Percentiles rank a stretch among this genome's conserved stretches.
phyloP scores from a whole-genome alignment of 2,329 filamentous ascomycete species.

The Hypoxylon sp. region DNA sequence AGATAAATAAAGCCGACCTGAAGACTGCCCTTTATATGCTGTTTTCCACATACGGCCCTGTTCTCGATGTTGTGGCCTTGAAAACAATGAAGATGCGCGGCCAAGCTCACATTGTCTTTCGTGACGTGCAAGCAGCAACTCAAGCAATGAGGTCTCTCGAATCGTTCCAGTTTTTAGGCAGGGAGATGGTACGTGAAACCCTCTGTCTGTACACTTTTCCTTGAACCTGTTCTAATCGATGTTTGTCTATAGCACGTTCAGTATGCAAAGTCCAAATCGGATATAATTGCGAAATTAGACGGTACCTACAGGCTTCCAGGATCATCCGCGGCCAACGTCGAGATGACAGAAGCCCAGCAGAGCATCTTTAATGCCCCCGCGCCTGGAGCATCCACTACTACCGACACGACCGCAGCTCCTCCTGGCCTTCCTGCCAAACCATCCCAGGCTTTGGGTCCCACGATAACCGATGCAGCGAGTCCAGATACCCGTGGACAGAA shows the following conservation, averaged over 20 bases:
- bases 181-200: conserved; percentile 75
- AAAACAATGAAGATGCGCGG: conserved; percentile 94
- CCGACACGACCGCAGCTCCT: conserved; percentile 50
- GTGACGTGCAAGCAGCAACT: conserved; percentile 90
- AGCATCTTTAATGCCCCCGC: conserved; percentile 80
- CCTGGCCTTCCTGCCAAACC: conserved; percentile 63
- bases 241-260: conserved; percentile 76
- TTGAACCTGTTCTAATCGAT: conserved; percentile 28
- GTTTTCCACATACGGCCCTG: conserved; percentile 92
- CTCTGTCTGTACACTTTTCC: neutral
- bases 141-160: conserved; percentile 92
- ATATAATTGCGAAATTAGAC: conserved; percentile 90
- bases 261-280: conserved; percentile 90
- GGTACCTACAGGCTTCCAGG: conserved; percentile 83
- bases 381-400: conserved; percentile 61
- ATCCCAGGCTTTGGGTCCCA: conserved; percentile 58
- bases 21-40: conserved; percentile 90
- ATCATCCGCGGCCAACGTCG: conserved; percentile 63
- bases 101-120: conserved; percentile 92
- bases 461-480: conserved; percentile 64
- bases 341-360: conserved; percentile 80
- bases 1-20: conserved; percentile 89
- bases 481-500: conserved; percentile 74
- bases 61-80: conserved; percentile 90
- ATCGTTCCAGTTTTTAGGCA: conserved; percentile 86